A percentile compares a stretch with the other conserved stretches of the same genome.
phyloP scores from a whole-genome alignment of 176 grass and related monocot species.

The Carex pumila region DNA sequence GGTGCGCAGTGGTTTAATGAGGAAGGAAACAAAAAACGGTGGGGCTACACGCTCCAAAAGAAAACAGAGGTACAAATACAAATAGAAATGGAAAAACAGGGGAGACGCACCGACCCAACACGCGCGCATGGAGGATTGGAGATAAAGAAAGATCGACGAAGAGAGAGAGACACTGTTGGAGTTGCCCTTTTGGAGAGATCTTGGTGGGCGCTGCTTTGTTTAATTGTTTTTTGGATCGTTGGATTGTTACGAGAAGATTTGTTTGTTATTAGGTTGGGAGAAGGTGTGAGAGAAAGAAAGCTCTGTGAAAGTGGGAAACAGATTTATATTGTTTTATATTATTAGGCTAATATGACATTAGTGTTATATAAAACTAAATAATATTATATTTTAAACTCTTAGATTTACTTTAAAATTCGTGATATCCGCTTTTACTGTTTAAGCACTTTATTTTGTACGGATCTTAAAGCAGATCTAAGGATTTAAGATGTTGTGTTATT shows the following conservation, averaged over 20 bases:
- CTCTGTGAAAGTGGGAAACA: neutral
- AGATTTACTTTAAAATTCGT: too few species aligned
- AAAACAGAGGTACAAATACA: neutral
- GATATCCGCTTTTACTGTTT: too few species aligned
- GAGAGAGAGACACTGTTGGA: neutral
- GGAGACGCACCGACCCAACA: constrained; percentile 4
- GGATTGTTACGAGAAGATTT: neutral
- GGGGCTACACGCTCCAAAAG: constrained; percentile 6
- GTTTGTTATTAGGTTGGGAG: neutral
- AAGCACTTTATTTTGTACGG: too few species aligned
- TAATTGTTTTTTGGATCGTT: neutral
- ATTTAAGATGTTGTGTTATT: too few species aligned
- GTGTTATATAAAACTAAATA: too few species aligned
- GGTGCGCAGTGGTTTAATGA: constrained; percentile 13
- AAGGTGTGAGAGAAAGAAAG: neutral
- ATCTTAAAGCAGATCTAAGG: too few species aligned
- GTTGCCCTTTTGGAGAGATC: constrained; percentile 11
- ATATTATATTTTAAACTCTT: too few species aligned
- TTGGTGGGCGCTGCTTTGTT: neutral
- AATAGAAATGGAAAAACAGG: neutral
- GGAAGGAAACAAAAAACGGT: constrained; percentile 15
- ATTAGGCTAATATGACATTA: too few species aligned
- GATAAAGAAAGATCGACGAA: neutral
- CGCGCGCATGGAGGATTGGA: neutral
- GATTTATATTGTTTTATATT: neutral